Evolutionary conservation across 2,329 filamentous ascomycete species (phyloP), one percentile per base, ranked within the genome.

Genomic region (Hypomyces rosellus): DNA sequence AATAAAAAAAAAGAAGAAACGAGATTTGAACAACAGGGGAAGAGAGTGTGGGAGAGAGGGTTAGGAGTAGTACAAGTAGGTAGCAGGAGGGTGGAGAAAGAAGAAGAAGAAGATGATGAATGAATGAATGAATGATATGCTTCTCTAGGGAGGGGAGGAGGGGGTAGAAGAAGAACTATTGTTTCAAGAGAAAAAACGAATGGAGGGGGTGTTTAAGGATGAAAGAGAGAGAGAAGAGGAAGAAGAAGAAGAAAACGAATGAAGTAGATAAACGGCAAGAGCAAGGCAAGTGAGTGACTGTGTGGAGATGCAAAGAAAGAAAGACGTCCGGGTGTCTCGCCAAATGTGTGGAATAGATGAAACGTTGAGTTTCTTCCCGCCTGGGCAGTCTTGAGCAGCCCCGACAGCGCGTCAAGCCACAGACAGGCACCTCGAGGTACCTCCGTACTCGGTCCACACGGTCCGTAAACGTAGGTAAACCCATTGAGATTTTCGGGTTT

Each of bases 31-130:
- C 20, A 22, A 18, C 25, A 30, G 36, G 30, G 16, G 46, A 46
- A 52, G 53, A 49, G 18, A 22, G 55, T 49, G 52, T 55, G 55
- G 52, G 60, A 55, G 52, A 55, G 52, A 52, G 55, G 54, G 50
- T 25, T 7, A 46, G 44, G 46, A 51, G 50, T 54, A 52, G 55
- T n/a, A 3, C n/a, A 37, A 15, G 36, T 38, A 38, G 8, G 36
- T 54, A 52, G 46, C 46, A n/a, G 18, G 18, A 15, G 20, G 40
- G 40, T 46, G 46, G 43, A 42, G 51, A 39, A 45, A 55, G 44
- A 40, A 45, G 25, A 20, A 20, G 16, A n/a, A 16, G 13, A 40
- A n/a, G n/a, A n/a, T n/a, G n/a, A 18, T n/a, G 41, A 34, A 7
- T n/a, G 34, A 39, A 34, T 9, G 22, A 40, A 38, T 20, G 37